Conservation (phyloP, 257 asterid genomes). For the Lavandula angustifolia region DNA sequence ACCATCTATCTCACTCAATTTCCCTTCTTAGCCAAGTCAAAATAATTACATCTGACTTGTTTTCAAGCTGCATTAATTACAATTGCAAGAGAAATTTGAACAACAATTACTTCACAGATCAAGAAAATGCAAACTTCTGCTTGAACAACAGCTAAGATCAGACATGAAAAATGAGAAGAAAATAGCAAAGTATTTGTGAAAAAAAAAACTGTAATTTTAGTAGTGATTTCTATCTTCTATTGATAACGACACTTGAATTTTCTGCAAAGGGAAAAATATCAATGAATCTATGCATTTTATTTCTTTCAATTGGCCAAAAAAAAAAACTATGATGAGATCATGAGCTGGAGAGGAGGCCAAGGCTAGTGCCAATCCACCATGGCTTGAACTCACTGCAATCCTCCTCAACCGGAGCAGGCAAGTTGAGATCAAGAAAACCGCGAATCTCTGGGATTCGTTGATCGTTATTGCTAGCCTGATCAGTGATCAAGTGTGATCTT, state of each 20-base stretch:
- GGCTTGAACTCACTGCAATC: slow-evolving; percentile 47
- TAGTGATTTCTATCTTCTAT: not conserved
- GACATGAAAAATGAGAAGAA: not conserved
- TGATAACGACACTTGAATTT: not conserved
- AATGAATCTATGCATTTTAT: slow-evolving; percentile 46
- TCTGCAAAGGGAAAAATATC: slow-evolving; percentile 27
- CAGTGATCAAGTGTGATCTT: slow-evolving; percentile 62
- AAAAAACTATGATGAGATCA: not conserved
- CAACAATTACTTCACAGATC: slow-evolving; percentile 7
- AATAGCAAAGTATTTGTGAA: too few species aligned
- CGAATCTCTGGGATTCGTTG: slow-evolving; percentile 47
- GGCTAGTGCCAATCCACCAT: slow-evolving; percentile 52
- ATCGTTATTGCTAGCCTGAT: slow-evolving; percentile 44
- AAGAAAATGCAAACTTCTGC: slow-evolving; percentile 7
- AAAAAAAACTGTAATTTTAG: too few species aligned
- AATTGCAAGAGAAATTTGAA: not conserved
- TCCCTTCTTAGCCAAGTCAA: slow-evolving; percentile 38
- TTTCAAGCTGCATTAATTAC: not conserved
- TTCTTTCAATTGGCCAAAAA: not conserved
- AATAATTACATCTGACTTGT: slow-evolving; percentile 25
- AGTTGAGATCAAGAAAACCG: slow-evolving; percentile 72
- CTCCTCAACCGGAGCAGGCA: slow-evolving; percentile 83
- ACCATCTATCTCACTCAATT: slow-evolving; percentile 4
- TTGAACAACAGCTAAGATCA: not conserved
- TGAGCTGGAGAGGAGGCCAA: slow-evolving; percentile 45